These are phyloP conservation scores for Acacia crassicarpa DNA, from an alignment of 306 rosid species.

Conservation along the genomic window DNA sequence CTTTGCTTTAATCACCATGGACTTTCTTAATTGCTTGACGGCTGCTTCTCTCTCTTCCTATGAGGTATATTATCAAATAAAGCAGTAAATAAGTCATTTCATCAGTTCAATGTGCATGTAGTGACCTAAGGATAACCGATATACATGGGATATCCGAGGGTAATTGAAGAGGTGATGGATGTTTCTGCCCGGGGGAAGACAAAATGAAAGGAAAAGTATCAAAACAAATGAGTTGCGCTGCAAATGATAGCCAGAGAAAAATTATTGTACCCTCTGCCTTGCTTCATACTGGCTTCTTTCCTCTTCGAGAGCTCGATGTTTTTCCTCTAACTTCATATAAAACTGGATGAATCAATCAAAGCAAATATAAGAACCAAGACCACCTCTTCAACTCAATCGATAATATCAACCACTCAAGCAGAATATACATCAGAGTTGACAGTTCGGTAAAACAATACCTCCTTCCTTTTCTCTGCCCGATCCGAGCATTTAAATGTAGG, in stretches of 20 bases:
- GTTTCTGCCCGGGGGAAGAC: neutral
- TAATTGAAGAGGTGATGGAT: neutral
- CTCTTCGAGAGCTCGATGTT: slow-evolving; percentile 78
- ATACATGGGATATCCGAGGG: neutral
- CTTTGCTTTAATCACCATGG: slow-evolving; percentile 87
- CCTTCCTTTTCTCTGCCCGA: slow-evolving; percentile 87
- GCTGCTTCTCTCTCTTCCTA: slow-evolving; percentile 98
- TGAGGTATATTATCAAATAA: slow-evolving; percentile 17
- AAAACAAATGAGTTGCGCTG: neutral
- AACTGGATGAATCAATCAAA: slow-evolving; percentile 48
- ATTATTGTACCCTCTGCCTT: slow-evolving; percentile 61
- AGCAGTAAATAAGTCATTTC: neutral
- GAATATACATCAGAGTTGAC: slow-evolving; percentile 24
- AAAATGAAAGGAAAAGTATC: neutral
- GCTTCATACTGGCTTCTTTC: slow-evolving; percentile 82
- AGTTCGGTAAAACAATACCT: slow-evolving; percentile 54
- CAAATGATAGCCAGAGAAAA: neutral
- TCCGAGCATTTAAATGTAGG: slow-evolving; percentile 66
- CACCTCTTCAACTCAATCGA: slow-evolving; percentile 13
- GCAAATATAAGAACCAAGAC: slow-evolving; percentile 2
- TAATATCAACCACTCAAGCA: neutral
- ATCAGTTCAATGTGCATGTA: neutral
- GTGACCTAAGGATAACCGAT: neutral
- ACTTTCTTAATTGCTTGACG: slow-evolving; percentile 81
- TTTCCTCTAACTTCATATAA: slow-evolving; percentile 83